These are phyloP conservation scores for Penicillium vulpinum DNA, from an alignment of 2,329 filamentous ascomycete species.

Conservation along the genomic window DNA sequence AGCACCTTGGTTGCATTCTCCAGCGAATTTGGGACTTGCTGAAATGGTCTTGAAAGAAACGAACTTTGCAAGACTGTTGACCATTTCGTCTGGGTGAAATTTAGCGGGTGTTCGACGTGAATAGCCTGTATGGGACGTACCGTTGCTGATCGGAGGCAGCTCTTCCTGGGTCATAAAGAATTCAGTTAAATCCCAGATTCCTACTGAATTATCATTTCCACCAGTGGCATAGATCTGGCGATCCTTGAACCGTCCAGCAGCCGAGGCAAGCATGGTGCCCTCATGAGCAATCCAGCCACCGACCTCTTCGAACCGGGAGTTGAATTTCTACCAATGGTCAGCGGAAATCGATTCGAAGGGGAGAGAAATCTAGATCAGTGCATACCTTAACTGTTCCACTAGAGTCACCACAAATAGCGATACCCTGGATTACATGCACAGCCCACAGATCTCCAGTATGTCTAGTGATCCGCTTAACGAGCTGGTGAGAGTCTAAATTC, in stretches of 20 bases:
- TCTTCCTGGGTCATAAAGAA: slow-evolving; percentile 50
- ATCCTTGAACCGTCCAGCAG: slow-evolving; percentile 67
- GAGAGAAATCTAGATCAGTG: slow-evolving; percentile 7
- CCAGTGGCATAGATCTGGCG: slow-evolving; percentile 90
- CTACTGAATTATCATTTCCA: slow-evolving; percentile 85
- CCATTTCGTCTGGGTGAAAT: slow-evolving; percentile 51
- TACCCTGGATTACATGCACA: slow-evolving; percentile 79
- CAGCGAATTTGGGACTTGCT: slow-evolving; percentile 78
- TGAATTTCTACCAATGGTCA: slow-evolving; percentile 59
- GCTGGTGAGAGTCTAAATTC: slow-evolving; percentile 92
- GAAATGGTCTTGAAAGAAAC: slow-evolving; percentile 92
- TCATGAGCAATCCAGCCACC: slow-evolving; percentile 79
- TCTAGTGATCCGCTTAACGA: slow-evolving; percentile 80
- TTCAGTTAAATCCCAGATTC: slow-evolving; percentile 78
- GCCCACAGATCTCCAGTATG: slow-evolving; percentile 82
- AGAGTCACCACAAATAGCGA: slow-evolving; percentile 85
- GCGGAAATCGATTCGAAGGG: not conserved
- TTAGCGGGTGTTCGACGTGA: slow-evolving; percentile 10
- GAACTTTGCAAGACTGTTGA: slow-evolving; percentile 78
- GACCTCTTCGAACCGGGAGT: slow-evolving; percentile 79
- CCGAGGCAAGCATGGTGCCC: slow-evolving; percentile 83
- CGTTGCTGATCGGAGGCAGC: slow-evolving; percentile 57
- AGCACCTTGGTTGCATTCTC: slow-evolving; percentile 89
- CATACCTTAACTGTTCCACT: slow-evolving; percentile 80
- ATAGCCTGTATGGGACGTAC: slow-evolving; percentile 34